Percentiles rank a stretch among this genome's conserved stretches.
These are phyloP conservation scores for Epichloe uncinata DNA, from an alignment of 2,329 filamentous ascomycete species.

Conservation along the genomic window DNA sequence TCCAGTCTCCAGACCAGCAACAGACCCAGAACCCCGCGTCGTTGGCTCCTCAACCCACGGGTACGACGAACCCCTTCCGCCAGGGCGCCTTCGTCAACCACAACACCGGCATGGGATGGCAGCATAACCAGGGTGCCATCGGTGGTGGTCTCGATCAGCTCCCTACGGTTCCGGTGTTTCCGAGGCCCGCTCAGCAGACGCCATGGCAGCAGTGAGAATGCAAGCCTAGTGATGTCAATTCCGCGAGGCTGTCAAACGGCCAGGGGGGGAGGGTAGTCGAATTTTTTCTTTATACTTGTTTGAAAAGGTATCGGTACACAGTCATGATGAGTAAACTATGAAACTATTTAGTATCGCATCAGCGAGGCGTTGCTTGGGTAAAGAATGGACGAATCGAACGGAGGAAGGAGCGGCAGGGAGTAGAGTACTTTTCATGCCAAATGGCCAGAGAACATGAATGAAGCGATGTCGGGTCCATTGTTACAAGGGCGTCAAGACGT, in stretches of 20 bases:
- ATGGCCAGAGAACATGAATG: not conserved
- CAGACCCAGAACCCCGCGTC: slow-evolving; percentile 23
- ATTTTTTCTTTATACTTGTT: not conserved
- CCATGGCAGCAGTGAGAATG: slow-evolving; percentile 39
- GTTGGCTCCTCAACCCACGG: slow-evolving; percentile 64
- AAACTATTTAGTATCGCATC: slow-evolving; percentile 3
- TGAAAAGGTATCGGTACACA: not conserved
- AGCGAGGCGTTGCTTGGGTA: slow-evolving; percentile 8
- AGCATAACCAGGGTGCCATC: slow-evolving; percentile 62
- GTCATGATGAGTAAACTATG: slow-evolving; percentile 5
- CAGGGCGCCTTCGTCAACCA: slow-evolving; percentile 86
- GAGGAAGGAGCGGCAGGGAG: not conserved
- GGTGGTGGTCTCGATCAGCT: slow-evolving; percentile 71
- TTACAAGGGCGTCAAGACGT: too few species aligned
- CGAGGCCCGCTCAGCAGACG: slow-evolving; percentile 54
- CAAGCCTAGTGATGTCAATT: not conserved
- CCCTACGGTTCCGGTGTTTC: slow-evolving; percentile 73
- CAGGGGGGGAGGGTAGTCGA: not conserved
- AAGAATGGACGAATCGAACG: not conserved
- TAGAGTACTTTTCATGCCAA: not conserved
- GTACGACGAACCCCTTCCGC: slow-evolving; percentile 87
- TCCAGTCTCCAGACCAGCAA: slow-evolving; percentile 31
- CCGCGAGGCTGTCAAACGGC: not conserved
- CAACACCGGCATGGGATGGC: slow-evolving; percentile 78
- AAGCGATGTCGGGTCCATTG: not conserved